Evolutionary conservation across 1,284 basidiomycete species (phyloP), one percentile per base, ranked within the genome.

Genomic region (Cutaneotrichosporon sp.): DNA sequence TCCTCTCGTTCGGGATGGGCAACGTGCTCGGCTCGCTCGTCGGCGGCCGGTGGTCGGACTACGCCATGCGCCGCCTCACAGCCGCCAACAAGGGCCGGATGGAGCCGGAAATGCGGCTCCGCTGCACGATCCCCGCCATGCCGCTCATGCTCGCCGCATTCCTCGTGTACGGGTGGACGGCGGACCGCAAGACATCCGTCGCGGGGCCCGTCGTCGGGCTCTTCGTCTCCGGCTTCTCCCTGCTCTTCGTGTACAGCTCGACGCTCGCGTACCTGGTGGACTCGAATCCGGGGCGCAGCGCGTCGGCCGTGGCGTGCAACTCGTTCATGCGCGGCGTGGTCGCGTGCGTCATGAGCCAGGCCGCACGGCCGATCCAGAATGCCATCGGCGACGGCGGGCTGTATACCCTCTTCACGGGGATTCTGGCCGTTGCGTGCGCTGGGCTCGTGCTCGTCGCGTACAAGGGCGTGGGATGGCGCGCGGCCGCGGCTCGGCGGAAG

Each of bases 41-140:
- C 0, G 90, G 90, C 9, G 90, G 90, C 0, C 78, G 83, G 9
- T 88, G 83, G 76, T 88, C 85, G 2, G 90, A 93, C 69, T 69
- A 76, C 38, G 77, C 84, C 31, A 76, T 90, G 26, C 66, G 70
- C 4, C 76, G 77, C 42, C 71, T 86, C 48, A 85, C 81, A 55
- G 77, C 74, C 19, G 72, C 77, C 43, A 85, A 86, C 58, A 82
- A 80, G 2, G 87, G 85, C 2, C 74, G 79, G 33, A 78, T 78
- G 50, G 76, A 79, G 49, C 82, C 88, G 7, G 88, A 90, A 84
- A 88, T 88, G 83, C 81, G 87, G 16, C 71, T 90, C 20, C 76
- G 80, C 65, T 84, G 84, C 63, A 83, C 83, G 0, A 76, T 81
- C 27, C 64, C 79, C 16, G 67, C 59, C 29, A 71, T 68, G 62